phyloP scores from a whole-genome alignment of 208 protist genomes.

The Wallacemonas rigidus region DNA sequence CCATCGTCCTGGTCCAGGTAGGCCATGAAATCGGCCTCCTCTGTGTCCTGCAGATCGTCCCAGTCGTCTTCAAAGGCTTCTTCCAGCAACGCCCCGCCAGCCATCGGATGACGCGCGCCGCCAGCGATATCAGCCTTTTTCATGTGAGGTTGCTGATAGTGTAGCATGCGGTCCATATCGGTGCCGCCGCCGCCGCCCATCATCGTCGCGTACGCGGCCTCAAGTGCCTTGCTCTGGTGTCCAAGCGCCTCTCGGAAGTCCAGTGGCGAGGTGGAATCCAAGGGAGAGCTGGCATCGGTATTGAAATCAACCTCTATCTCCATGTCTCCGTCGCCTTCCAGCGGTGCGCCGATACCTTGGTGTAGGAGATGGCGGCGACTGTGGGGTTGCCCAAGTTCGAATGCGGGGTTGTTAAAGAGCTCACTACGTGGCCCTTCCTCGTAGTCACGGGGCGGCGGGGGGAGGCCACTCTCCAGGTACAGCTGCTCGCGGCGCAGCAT shows the following conservation, averaged over 20 bases:
- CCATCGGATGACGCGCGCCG: neutral
- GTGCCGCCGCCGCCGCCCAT: slow-evolving; percentile 20
- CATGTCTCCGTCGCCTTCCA: neutral
- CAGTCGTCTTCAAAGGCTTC: slow-evolving; percentile 45
- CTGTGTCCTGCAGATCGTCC: slow-evolving; percentile 41
- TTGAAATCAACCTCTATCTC: neutral
- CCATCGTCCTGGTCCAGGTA: slow-evolving; percentile 79
- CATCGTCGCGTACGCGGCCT: slow-evolving; percentile 26
- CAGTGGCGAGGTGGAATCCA: neutral
- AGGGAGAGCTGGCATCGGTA: neutral
- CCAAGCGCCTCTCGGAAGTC: slow-evolving; percentile 17
- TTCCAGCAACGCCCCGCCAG: neutral
- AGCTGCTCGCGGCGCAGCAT: slow-evolving; percentile 43
- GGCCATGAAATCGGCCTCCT: slow-evolving; percentile 74
- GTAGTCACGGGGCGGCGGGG: slow-evolving; percentile 17
- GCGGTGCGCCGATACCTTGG: slow-evolving; percentile 35
- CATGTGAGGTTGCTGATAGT: slow-evolving; percentile 3
- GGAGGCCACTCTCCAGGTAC: slow-evolving; percentile 21
- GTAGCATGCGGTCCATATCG: slow-evolving; percentile 33
- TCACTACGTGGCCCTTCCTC: neutral
- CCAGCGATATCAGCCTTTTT: neutral
- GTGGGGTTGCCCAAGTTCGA: slow-evolving; percentile 8
- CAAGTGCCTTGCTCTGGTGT: slow-evolving; percentile 18
- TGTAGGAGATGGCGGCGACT: slow-evolving; percentile 11
- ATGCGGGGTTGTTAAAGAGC: neutral